Percentiles rank a stretch among this genome's conserved stretches.
These are phyloP conservation scores for Saccharomyces hybrid DNA, from an alignment of 1,139 yeast species.

Conservation along the genomic window DNA sequence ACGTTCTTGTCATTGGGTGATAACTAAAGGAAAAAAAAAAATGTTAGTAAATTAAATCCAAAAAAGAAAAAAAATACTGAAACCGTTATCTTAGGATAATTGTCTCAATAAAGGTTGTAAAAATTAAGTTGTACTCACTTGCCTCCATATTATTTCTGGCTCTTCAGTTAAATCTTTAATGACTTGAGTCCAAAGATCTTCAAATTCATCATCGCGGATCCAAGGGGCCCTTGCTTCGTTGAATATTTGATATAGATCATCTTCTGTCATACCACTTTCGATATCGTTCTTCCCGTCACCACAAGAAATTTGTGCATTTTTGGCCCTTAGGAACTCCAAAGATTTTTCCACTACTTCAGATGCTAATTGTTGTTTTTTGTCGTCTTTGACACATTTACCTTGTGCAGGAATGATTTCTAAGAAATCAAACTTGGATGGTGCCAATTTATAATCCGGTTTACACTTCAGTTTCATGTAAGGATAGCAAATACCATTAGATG, in stretches of 20 bases:
- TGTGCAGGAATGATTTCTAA: slow-evolving; percentile 53
- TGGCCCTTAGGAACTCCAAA: slow-evolving; percentile 55
- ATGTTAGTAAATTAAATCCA: slow-evolving; percentile 23
- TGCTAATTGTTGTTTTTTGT: slow-evolving; percentile 60
- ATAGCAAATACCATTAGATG: slow-evolving; percentile 71
- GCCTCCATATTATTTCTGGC: slow-evolving; percentile 82
- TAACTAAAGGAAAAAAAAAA: slow-evolving; percentile 21
- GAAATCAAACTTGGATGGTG: slow-evolving; percentile 49
- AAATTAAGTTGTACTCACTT: slow-evolving; percentile 39
- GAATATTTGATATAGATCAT: slow-evolving; percentile 51
- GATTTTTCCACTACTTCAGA: slow-evolving; percentile 63
- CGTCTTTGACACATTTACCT: slow-evolving; percentile 68
- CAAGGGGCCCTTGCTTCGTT: slow-evolving; percentile 46
- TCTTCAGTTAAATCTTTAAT: slow-evolving; percentile 57
- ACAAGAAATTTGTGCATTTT: slow-evolving; percentile 59
- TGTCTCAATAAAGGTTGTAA: slow-evolving; percentile 2
- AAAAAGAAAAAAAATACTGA: not conserved
- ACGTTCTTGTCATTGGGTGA: slow-evolving; percentile 23
- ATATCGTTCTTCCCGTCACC: slow-evolving; percentile 39
- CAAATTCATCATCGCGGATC: slow-evolving; percentile 66
- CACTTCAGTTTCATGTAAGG: slow-evolving; percentile 55
- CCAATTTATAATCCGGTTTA: slow-evolving; percentile 56
- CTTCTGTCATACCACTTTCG: slow-evolving; percentile 43
- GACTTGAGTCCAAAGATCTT: slow-evolving; percentile 71
- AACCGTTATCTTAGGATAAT: not conserved